Evolutionary conservation across 1,284 basidiomycete species (phyloP).

Genomic region (Ceraceosorus bombacis): DNA sequence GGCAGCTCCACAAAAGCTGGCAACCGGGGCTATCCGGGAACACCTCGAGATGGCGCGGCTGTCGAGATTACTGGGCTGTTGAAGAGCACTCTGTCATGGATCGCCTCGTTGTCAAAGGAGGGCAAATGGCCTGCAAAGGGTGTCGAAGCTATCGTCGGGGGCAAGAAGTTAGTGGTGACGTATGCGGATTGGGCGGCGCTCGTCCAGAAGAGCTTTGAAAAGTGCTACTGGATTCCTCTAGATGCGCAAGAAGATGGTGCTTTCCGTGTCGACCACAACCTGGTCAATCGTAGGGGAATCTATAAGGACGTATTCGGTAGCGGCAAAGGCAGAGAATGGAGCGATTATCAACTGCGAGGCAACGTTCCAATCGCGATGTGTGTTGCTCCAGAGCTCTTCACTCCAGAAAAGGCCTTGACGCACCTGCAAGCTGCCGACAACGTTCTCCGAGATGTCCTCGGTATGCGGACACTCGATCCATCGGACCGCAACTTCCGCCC

Average conservation of each 20-base stretch:
- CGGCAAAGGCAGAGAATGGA: conserved; percentile 61
- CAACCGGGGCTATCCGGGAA: conserved; percentile 87
- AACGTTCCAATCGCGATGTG: conserved; percentile 92
- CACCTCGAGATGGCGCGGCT: conserved; percentile 88
- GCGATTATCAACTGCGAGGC: conserved; percentile 75
- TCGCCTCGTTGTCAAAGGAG: conserved; percentile 60
- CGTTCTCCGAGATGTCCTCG: conserved; percentile 30
- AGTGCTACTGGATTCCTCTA: conserved; percentile 78
- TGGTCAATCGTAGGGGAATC: conserved; percentile 85
- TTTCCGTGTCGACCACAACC: conserved; percentile 63
- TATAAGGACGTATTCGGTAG: conserved; percentile 88
- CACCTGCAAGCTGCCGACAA: conserved; percentile 48
- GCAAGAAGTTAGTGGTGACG: conserved; percentile 64
- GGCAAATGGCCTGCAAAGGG: conserved; percentile 78
- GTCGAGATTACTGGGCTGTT: conserved; percentile 89
- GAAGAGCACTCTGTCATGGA: conserved; percentile 86
- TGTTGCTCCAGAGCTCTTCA: conserved; percentile 90
- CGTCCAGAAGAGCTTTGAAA: conserved; percentile 79
- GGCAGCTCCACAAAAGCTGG: conserved; percentile 59
- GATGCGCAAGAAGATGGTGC: conserved; percentile 66
- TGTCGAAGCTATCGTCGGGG: conserved; percentile 66
- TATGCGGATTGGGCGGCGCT: conserved; percentile 85
- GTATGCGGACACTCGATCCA: conserved; percentile 41
- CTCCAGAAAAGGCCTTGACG: conserved; percentile 66
- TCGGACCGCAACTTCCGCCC: conserved; percentile 39